These are phyloP conservation scores for Starmerella vitae DNA, from an alignment of 805 yeast species.

Conservation along the genomic window DNA sequence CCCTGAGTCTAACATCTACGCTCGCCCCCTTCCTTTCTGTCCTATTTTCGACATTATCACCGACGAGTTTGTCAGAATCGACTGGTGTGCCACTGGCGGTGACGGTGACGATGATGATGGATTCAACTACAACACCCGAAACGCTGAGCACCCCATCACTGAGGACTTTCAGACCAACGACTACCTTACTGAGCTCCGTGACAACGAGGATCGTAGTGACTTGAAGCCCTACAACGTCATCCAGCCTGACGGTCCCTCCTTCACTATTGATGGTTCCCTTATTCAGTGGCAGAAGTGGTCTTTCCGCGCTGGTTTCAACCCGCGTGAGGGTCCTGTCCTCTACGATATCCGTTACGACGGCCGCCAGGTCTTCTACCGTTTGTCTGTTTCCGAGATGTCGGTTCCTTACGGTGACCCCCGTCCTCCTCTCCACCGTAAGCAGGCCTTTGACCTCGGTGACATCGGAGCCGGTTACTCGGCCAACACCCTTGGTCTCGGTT, in stretches of 20 bases:
- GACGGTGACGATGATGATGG: slow-evolving; percentile 49
- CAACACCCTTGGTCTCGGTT: slow-evolving; percentile 55
- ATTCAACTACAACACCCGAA: slow-evolving; percentile 43
- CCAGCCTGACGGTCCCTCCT: slow-evolving; percentile 83
- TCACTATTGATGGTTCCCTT: slow-evolving; percentile 43
- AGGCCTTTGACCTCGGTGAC: slow-evolving; percentile 75
- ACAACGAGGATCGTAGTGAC: slow-evolving; percentile 44
- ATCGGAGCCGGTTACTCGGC: slow-evolving; percentile 68
- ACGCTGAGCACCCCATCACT: slow-evolving; percentile 41
- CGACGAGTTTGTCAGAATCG: slow-evolving; percentile 53
- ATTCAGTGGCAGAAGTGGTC: slow-evolving; percentile 77
- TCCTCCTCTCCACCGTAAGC: slow-evolving; percentile 72
- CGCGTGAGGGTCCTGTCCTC: slow-evolving; percentile 66
- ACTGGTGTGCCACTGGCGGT: slow-evolving; percentile 56
- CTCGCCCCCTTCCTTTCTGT: slow-evolving; percentile 58
- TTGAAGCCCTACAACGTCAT: slow-evolving; percentile 61
- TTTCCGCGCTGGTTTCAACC: slow-evolving; percentile 53
- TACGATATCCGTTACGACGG: slow-evolving; percentile 66
- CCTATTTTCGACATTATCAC: slow-evolving; percentile 58
- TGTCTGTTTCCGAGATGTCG: slow-evolving; percentile 68
- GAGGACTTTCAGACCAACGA: slow-evolving; percentile 48
- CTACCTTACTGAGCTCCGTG: slow-evolving; percentile 56
- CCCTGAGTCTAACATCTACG: slow-evolving; percentile 41
- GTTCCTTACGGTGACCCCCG: slow-evolving; percentile 80
- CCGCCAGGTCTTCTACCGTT: slow-evolving; percentile 59